A percentile compares a stretch with the other conserved stretches of the same genome.
These are phyloP conservation scores for Cicer bijugum DNA, from an alignment of 306 rosid species.

Conservation along the genomic window DNA sequence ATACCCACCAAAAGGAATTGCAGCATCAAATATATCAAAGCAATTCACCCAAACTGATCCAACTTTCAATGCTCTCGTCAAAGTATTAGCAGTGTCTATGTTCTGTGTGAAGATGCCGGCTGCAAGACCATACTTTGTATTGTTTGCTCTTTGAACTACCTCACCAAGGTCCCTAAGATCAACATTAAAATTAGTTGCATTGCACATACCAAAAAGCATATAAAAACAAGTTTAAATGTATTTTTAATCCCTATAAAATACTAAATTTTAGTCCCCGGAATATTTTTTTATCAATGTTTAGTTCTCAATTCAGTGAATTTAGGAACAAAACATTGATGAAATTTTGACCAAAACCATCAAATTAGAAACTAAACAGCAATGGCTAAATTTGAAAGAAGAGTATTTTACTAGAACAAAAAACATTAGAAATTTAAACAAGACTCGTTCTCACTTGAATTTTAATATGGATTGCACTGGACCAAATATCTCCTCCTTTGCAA, in stretches of 20 bases:
- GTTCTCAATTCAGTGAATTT: not conserved
- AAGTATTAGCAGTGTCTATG: constrained; percentile 72
- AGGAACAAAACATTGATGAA: not conserved
- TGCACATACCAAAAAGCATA: not conserved
- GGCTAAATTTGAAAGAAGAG: not conserved
- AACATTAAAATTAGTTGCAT: constrained; percentile 29
- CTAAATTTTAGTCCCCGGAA: not conserved
- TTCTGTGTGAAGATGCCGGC: constrained; percentile 82
- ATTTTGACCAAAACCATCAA: not conserved
- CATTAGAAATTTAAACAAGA: not conserved
- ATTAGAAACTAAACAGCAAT: not conserved
- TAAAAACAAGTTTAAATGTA: not conserved
- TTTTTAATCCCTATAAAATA: not conserved
- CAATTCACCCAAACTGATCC: constrained; percentile 88
- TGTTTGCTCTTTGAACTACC: constrained; percentile 77
- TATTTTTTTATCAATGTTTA: not conserved
- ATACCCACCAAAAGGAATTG: constrained; percentile 94
- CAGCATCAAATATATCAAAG: constrained; percentile 82
- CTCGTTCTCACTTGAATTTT: constrained; percentile 71
- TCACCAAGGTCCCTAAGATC: constrained; percentile 68
- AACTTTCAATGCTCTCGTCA: constrained; percentile 72
- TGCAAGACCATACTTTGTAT: constrained; percentile 76
- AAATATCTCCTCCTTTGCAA: constrained; percentile 88
- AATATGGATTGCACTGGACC: constrained; percentile 93
- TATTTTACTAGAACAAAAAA: not conserved